Percentiles rank a stretch among this genome's conserved stretches.
These are phyloP conservation scores for Plasmodium ovale DNA, from an alignment of 169 alveolate species.

Conservation along the genomic window DNA sequence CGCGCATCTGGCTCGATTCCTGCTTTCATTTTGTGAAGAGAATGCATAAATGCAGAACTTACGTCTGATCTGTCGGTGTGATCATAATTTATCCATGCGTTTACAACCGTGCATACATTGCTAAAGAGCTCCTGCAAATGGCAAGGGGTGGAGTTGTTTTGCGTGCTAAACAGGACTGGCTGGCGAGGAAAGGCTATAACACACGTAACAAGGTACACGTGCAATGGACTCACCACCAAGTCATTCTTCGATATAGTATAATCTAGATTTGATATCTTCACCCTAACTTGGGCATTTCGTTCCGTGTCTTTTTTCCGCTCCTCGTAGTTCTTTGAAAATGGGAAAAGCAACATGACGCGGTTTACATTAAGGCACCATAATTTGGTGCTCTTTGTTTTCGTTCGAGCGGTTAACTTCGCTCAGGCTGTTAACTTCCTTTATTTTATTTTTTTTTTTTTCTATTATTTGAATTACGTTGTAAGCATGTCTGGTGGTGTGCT, in stretches of 20 bases:
- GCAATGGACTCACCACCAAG: slow-evolving; percentile 60
- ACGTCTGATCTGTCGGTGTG: slow-evolving; percentile 77
- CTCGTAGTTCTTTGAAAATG: slow-evolving; percentile 29
- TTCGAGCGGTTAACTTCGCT: too few relatives aligned
- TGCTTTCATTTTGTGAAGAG: background rate
- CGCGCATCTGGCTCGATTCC: background rate
- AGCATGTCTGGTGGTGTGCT: slow-evolving; percentile 6
- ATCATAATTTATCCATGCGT: slow-evolving; percentile 74
- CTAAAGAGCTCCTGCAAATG: slow-evolving; percentile 55
- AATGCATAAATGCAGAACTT: slow-evolving; percentile 10
- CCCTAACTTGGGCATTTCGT: slow-evolving; percentile 19
- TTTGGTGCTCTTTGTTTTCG: background rate
- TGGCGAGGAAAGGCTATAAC: background rate
- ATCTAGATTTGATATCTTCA: slow-evolving; percentile 62
- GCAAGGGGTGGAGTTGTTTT: too few relatives aligned
- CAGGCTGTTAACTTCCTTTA: too few relatives aligned
- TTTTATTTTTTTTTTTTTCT: too few relatives aligned
- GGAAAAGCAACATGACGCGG: background rate
- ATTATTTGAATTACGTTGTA: too few relatives aligned
- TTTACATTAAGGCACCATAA: background rate
- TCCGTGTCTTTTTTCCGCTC: slow-evolving; percentile 5
- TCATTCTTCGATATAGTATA: slow-evolving; percentile 67
- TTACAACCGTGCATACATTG: slow-evolving; percentile 69
- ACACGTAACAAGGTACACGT: background rate
- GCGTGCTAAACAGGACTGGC: background rate